Conservation (phyloP, 495 filamentous ascomycete genomes). For the Penicillium waksmanii region DNA sequence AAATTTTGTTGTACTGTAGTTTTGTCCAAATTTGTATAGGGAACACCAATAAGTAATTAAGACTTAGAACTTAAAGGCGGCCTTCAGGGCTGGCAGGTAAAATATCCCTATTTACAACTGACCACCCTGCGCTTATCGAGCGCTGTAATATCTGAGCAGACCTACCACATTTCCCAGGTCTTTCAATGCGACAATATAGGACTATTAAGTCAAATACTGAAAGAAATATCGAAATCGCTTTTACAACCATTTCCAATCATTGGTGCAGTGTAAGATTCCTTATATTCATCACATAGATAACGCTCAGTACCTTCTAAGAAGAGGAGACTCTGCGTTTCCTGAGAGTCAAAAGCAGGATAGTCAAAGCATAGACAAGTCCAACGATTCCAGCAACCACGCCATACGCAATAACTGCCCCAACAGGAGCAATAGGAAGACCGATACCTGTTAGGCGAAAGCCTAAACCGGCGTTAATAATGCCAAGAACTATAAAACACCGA, state of each 20-base stretch:
- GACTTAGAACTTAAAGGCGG: too few relatives aligned
- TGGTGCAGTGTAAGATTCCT: background rate
- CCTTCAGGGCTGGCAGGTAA: too few relatives aligned
- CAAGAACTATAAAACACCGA: constrained; percentile 62
- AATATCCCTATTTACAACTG: too few relatives aligned
- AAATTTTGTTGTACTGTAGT: too few relatives aligned
- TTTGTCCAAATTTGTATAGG: too few relatives aligned
- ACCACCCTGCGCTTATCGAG: too few relatives aligned
- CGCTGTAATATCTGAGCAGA: too few relatives aligned
- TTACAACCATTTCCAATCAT: background rate
- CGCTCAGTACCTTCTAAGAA: background rate
- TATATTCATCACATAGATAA: background rate
- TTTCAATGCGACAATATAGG: too few relatives aligned
- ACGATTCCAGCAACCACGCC: constrained; percentile 60
- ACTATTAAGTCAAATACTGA: too few relatives aligned
- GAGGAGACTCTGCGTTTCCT: background rate
- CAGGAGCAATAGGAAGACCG: constrained; percentile 18
- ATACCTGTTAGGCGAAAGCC: constrained; percentile 57
- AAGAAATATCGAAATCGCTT: too few relatives aligned
- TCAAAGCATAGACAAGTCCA: constrained; percentile 14
- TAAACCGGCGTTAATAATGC: constrained; percentile 71
- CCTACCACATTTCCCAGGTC: too few relatives aligned
- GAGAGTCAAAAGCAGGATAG: background rate
- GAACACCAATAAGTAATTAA: too few relatives aligned
- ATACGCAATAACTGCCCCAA: constrained; percentile 58